Base-by-base conservation (phyloP, 2,329 filamentous ascomycete genomes). In the Leptodontidium sp. region DNA sequence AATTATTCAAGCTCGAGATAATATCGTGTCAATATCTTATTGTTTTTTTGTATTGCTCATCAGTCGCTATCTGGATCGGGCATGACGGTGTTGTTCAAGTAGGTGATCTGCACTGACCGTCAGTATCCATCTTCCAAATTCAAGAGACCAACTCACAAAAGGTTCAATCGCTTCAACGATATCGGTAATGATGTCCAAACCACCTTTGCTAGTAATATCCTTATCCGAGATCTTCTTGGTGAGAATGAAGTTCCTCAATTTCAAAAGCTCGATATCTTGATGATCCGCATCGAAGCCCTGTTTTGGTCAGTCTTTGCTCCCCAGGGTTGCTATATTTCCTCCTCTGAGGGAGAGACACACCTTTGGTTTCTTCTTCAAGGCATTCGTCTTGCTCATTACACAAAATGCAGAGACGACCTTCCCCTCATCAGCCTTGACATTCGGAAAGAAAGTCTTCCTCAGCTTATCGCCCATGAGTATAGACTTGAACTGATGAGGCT, bases 321-420 rank as follows among this genome's bases (percentile, higher is more conserved):
- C 38, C 2, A 40, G 11, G 9, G 38, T 40, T 40, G 38, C 38
- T 8, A 40, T 40, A 11, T 40, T 9, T 40, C 38, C 8, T 40
- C 8, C 38, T 12, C 38, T 40, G 9, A 8, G 29, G 29, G 29
- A 40, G 11, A 26, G 9, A 57, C 57, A 45, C 49, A 74, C 93
- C 88, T 94, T 95, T 4, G 94, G 94, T 77, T 91, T 90, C 47
- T 88, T 95, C 84, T 97, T 97, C 62, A 98, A 83, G 15, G 93
- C 93, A 70, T 88, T 91, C 68, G 89, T 88, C 72, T 87, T 82
- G 75, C 97, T 98, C 73, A 85, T 83, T 53, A 83, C 84, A 26
- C 87, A 85, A 79, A 97, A 97, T 0, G 91, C 91, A 72, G 87
- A 85, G 5, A 96, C 79, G 21, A 85, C 89, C 38, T 59, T 70